Percentiles rank a stretch among this genome's conserved stretches.
Evolutionary conservation across 1,284 basidiomycete species (phyloP).

Genomic region (Cystobasidium slooffiae): DNA sequence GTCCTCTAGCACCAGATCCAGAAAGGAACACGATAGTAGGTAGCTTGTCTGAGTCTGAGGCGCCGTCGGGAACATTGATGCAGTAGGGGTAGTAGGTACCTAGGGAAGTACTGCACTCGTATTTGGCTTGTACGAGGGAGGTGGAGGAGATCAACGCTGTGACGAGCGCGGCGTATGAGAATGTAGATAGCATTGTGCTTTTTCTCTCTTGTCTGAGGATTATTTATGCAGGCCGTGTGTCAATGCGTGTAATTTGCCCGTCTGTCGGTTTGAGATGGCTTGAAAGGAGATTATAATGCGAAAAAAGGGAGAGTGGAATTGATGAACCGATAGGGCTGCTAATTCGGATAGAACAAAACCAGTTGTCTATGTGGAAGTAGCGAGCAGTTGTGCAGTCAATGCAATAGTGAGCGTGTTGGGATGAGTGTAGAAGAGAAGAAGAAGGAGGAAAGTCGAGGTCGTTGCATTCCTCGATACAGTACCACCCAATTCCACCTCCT

Average conservation of each 20-base stretch:
- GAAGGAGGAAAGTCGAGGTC: neutral
- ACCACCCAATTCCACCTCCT: too few species aligned
- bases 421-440: neutral
- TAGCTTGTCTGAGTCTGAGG: conserved; percentile 16
- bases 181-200: conserved; percentile 8
- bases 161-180: conserved; percentile 1
- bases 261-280: conserved; percentile 2
- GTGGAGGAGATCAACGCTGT: conserved; percentile 8
- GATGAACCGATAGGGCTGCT: too few species aligned
- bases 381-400: too few species aligned
- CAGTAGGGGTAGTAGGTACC: conserved; percentile 42
- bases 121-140: conserved; percentile 23
- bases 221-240: neutral
- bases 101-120: conserved; percentile 26
- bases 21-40: conserved; percentile 43
- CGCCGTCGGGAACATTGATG: conserved; percentile 39
- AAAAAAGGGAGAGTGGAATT: too few species aligned
- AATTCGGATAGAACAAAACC: too few species aligned
- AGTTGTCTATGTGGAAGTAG: too few species aligned
- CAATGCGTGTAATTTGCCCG: neutral
- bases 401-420: neutral
- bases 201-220: neutral
- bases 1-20: conserved; percentile 40
- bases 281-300: neutral
- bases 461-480: neutral